A percentile compares a stretch with the other conserved stretches of the same genome.
Evolutionary conservation across 306 rosid species (phyloP).

Genomic region (Prunus davidiana): DNA sequence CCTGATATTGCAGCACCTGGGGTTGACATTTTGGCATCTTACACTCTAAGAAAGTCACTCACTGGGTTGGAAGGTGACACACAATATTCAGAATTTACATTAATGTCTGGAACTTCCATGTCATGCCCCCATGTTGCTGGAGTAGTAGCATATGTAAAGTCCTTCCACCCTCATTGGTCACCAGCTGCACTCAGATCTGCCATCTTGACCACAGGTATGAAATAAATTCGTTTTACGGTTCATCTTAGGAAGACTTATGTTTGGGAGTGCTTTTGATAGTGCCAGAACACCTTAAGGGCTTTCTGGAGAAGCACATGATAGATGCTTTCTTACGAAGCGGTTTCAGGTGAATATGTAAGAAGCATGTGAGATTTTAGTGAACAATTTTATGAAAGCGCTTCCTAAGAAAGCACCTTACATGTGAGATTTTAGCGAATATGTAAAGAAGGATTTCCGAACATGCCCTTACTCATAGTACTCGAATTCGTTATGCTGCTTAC

Average conservation of each 20-base stretch:
- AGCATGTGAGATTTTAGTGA: background rate
- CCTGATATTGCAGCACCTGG: slow-evolving; percentile 95
- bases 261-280: background rate
- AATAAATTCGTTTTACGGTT: background rate
- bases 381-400: background rate
- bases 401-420: background rate
- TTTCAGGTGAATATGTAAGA: background rate
- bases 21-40: slow-evolving; percentile 69
- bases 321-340: background rate
- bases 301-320: no score
- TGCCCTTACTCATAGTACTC: background rate
- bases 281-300: background rate
- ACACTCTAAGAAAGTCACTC: slow-evolving; percentile 58
- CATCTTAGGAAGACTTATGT: background rate
- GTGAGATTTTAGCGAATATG: background rate
- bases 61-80: slow-evolving; percentile 73
- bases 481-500: background rate
- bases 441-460: background rate
- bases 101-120: slow-evolving; percentile 97
- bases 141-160: slow-evolving; percentile 78
- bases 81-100: slow-evolving; percentile 67
- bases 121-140: slow-evolving; percentile 94
- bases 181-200: slow-evolving; percentile 80
- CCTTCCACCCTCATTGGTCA: slow-evolving; percentile 83
- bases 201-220: slow-evolving; percentile 70